phyloP scores from a whole-genome alignment of 768 basidiomycete genomes.

The Gelatoporia subvermispora region DNA sequence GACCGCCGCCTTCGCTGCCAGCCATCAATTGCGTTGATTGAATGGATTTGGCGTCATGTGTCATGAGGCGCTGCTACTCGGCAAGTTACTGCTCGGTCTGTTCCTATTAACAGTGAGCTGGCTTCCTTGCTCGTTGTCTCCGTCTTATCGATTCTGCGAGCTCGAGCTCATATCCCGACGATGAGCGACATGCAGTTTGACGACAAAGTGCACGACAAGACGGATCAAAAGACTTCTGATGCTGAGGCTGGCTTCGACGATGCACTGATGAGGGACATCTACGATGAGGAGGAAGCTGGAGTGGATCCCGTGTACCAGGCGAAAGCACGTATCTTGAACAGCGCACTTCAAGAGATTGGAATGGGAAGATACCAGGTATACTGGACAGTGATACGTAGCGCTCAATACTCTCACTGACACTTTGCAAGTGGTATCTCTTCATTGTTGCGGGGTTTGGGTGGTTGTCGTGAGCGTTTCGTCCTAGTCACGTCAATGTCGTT shows the following conservation, averaged over 20 bases:
- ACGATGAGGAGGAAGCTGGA: slow-evolving; percentile 10
- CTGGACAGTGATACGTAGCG: no score
- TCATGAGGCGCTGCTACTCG: no score
- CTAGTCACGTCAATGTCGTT: neutral
- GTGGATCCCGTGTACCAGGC: slow-evolving; percentile 42
- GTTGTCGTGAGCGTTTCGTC: slow-evolving; percentile 50
- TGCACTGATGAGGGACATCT: neutral
- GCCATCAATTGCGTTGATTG: no score
- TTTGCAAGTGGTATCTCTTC: slow-evolving; percentile 56
- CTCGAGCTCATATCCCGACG: neutral
- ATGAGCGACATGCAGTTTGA: neutral
- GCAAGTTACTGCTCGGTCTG: no score
- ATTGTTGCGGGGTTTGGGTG: slow-evolving; percentile 69
- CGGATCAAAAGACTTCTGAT: neutral
- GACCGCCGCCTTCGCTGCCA: no score
- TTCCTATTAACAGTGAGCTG: no score
- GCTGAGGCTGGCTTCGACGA: neutral
- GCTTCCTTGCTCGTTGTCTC: no score
- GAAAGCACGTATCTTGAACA: slow-evolving; percentile 43
- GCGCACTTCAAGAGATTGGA: slow-evolving; percentile 44
- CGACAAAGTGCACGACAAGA: neutral
- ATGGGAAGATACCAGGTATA: slow-evolving; percentile 50
- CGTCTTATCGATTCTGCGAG: no score
- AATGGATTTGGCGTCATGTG: no score
- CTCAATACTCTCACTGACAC: neutral